A percentile compares a stretch with the other conserved stretches of the same genome.
Evolutionary conservation across 2,329 filamentous ascomycete species (phyloP).

Genomic region (Metarhizium brunneum): DNA sequence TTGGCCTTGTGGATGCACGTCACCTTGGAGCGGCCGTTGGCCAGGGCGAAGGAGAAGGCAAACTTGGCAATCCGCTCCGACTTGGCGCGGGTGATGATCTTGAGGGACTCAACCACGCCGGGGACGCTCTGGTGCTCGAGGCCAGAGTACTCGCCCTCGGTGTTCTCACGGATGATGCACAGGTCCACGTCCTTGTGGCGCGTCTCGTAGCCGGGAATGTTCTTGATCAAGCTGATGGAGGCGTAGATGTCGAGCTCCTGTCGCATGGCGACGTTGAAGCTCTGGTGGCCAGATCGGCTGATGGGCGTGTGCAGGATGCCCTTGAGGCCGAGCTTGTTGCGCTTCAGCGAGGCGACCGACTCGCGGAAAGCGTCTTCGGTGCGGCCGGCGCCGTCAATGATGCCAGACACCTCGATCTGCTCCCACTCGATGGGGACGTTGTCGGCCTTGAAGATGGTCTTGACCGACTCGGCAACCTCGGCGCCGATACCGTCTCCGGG

Average conservation of each 20-base stretch:
- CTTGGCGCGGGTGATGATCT: slow-evolving; percentile 99
- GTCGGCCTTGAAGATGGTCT: slow-evolving; percentile 99
- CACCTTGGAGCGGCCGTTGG: slow-evolving; percentile 98
- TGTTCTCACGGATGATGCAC: slow-evolving; percentile 99
- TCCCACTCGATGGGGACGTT: slow-evolving; percentile 99
- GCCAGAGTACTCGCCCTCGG: slow-evolving; percentile 98
- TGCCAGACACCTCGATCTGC: slow-evolving; percentile 89
- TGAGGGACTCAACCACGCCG: slow-evolving; percentile 96
- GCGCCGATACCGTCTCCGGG: slow-evolving; percentile 98
- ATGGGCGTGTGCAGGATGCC: slow-evolving; percentile 97
- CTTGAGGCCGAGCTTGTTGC: slow-evolving; percentile 98
- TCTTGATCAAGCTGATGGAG: slow-evolving; percentile 96
- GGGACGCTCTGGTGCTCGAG: slow-evolving; percentile 96
- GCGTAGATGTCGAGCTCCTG: slow-evolving; percentile 99
- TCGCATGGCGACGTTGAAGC: slow-evolving; percentile 98
- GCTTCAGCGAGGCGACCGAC: slow-evolving; percentile 87
- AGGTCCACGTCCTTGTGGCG: slow-evolving; percentile 96
- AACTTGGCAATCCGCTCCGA: slow-evolving; percentile 99
- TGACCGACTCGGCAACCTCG: slow-evolving; percentile 95
- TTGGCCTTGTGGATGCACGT: slow-evolving; percentile 99
- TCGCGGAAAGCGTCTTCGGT: slow-evolving; percentile 94
- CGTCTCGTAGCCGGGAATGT: slow-evolving; percentile 97
- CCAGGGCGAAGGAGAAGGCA: slow-evolving; percentile 92
- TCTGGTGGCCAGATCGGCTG: slow-evolving; percentile 93
- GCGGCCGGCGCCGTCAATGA: slow-evolving; percentile 70